Evolutionary conservation across 805 yeast genomes (phyloP), one percentile per base, ranked within the genome.

Genomic region (Blastobotrys terrestris): DNA sequence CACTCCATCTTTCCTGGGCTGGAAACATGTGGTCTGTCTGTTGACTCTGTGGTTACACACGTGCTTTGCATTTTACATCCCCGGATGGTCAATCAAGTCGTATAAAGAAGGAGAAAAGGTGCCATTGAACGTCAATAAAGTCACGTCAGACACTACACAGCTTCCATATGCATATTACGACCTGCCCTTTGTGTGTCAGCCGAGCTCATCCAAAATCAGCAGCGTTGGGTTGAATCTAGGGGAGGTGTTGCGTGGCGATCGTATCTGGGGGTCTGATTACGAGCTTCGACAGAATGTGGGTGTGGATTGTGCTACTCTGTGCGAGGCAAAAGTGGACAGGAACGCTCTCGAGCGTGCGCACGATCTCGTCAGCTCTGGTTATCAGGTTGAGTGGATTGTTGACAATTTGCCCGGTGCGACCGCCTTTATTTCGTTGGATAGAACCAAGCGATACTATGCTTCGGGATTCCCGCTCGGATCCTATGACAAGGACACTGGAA

Each of bases 401-500:
- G 96, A 90, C 69, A 87, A 83, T 19, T 70, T 89, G 35, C 96
- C 96, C 0, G 95, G 94, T 5, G 92, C 96, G 1, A 88, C 96
- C 0, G 85, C 95, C 0, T 85, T 84, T 58, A 78, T 84, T 35
- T 76, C 80, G 22, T 77, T 78, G 5, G 79, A 76, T 11, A 77
- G 77, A 47, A 73, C 78, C 16, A 78, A 79, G 57, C 82, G 85
- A 60, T 86, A 84, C 67, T 89, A 89, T 60, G 85, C 89, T 3
- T 81, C 94, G 2, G 97, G 96, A 1, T 89, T 90, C 69, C 91
- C 95, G 2, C 66, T 89, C 35, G 97, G 97, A 0, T 84, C 78
- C 59, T 79, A 78, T 18, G 78, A 77, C 58, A 71, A 79, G 54
- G 83, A 75, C n/a, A 77, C 52, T 19, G 58, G 56, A n/a, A 39